Evolutionary conservation across 805 yeast genomes (phyloP).

Genomic region (Yamadazyma kitorensis): DNA sequence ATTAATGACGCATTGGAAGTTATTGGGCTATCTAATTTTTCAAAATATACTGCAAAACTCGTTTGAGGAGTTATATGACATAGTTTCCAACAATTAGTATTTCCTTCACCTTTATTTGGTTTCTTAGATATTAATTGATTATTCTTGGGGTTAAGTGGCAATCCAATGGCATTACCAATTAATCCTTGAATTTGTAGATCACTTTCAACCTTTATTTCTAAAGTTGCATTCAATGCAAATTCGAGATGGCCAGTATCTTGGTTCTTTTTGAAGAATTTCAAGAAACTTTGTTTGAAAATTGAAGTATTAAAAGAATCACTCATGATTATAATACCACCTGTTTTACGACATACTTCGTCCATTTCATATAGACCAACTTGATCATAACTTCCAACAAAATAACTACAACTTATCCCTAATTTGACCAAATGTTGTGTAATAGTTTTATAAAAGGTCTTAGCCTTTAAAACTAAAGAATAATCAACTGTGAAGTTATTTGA

Average conservation of each 20-base stretch:
- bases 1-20: constrained; percentile 41
- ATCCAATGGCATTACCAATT: constrained; percentile 87
- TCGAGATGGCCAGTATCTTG: constrained; percentile 73
- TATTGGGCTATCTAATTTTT: constrained; percentile 25
- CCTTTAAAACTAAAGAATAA: constrained; percentile 13
- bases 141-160: constrained; percentile 47
- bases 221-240: constrained; percentile 86
- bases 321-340: constrained; percentile 87
- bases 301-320: constrained; percentile 94
- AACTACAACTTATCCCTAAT: constrained; percentile 78
- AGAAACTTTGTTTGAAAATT: constrained; percentile 87
- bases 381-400: constrained; percentile 94
- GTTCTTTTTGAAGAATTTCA: constrained; percentile 83
- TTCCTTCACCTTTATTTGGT: constrained; percentile 10
- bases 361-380: constrained; percentile 94
- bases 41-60: constrained; percentile 87
- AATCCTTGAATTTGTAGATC: constrained; percentile 90
- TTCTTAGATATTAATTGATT: constrained; percentile 5
- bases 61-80: constrained; percentile 83
- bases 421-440: constrained; percentile 68
- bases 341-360: constrained; percentile 78
- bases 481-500: constrained; percentile 13
- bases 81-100: constrained; percentile 44
- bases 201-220: constrained; percentile 82
- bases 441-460: constrained; percentile 56